A percentile compares a stretch with the other conserved stretches of the same genome.
phyloP scores from a whole-genome alignment of 805 yeast species.

The Kazachstania taianensis region DNA sequence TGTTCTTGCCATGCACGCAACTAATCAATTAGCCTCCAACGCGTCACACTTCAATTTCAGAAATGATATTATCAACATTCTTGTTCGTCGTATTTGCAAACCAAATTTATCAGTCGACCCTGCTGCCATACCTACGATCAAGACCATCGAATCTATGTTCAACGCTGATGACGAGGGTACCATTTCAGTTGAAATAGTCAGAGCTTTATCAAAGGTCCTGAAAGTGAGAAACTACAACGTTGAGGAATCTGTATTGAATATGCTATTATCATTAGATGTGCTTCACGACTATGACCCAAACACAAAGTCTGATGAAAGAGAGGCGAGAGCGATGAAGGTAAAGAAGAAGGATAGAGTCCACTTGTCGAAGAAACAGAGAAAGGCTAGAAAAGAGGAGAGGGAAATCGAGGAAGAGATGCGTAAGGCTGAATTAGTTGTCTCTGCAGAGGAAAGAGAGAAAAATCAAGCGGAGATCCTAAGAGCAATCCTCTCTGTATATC shows the following conservation, averaged over 20 bases:
- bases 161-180: slow-evolving; percentile 77
- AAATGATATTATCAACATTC: slow-evolving; percentile 56
- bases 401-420: slow-evolving; percentile 83
- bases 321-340: slow-evolving; percentile 36
- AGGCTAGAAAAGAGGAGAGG: slow-evolving; percentile 76
- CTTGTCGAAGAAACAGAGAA: slow-evolving; percentile 81
- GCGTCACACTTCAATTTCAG: slow-evolving; percentile 75
- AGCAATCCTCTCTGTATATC: slow-evolving; percentile 57
- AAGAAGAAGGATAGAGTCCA: slow-evolving; percentile 86
- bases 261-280: slow-evolving; percentile 57
- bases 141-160: slow-evolving; percentile 59
- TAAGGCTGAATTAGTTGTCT: slow-evolving; percentile 77
- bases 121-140: slow-evolving; percentile 48
- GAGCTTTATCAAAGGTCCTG: slow-evolving; percentile 57
- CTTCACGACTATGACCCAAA: slow-evolving; percentile 67
- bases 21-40: slow-evolving; percentile 62
- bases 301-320: slow-evolving; percentile 35
- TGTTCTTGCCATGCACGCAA: slow-evolving; percentile 57
- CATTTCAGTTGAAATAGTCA: slow-evolving; percentile 62
- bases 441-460: slow-evolving; percentile 77
- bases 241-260: slow-evolving; percentile 71
- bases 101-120: slow-evolving; percentile 38
- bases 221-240: slow-evolving; percentile 67
- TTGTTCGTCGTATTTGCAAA: slow-evolving; percentile 59
- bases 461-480: slow-evolving; percentile 79